phyloP scores from a whole-genome alignment of 768 basidiomycete species.

The Nevesoporus exiguus region DNA sequence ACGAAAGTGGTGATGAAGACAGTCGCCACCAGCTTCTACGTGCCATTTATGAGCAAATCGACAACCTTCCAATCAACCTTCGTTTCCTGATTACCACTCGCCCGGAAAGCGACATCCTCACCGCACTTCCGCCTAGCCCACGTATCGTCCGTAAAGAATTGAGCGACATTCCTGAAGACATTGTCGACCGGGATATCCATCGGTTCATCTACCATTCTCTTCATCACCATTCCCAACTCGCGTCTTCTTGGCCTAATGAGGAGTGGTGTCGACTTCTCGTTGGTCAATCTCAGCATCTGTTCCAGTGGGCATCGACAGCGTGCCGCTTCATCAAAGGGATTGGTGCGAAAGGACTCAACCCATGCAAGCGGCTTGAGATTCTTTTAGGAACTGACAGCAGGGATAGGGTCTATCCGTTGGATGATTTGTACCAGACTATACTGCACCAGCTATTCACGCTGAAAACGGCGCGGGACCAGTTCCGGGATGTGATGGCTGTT shows the following conservation, averaged over 20 bases:
- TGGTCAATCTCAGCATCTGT: neutral
- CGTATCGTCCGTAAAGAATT: too few relatives aligned
- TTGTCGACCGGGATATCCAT: neutral
- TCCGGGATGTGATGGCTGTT: neutral
- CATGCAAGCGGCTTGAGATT: neutral
- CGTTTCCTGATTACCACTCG: slow-evolving; percentile 11
- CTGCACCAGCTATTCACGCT: neutral
- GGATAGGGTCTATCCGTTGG: neutral
- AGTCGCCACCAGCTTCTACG: slow-evolving; percentile 15
- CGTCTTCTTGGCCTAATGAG: neutral
- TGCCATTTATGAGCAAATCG: neutral
- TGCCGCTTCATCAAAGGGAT: neutral
- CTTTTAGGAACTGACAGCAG: neutral
- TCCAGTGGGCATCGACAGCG: neutral
- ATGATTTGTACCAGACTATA: neutral
- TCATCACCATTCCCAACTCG: neutral
- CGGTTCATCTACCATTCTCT: neutral
- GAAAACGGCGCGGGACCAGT: neutral
- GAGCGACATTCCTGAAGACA: neutral
- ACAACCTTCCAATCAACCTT: slow-evolving; percentile 14
- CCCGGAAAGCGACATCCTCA: neutral
- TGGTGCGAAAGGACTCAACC: neutral
- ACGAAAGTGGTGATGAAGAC: slow-evolving; percentile 15
- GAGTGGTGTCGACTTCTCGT: neutral
- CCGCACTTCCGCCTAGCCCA: neutral